phyloP scores from a whole-genome alignment of 257 asterid species.

The Ballota nigra region DNA sequence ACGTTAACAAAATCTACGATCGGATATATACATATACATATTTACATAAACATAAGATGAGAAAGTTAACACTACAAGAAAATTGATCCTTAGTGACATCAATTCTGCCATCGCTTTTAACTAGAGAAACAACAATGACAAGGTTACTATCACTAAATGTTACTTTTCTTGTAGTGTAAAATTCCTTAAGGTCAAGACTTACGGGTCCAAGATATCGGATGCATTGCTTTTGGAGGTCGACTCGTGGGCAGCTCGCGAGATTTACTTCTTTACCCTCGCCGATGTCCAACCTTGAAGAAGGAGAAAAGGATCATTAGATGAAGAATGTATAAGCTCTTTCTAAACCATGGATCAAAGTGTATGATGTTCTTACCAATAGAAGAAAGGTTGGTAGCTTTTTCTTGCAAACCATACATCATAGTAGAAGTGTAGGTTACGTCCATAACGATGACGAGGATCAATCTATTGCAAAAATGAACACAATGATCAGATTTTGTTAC shows the following conservation, averaged over 20 bases:
- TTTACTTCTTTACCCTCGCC: conserved; percentile 71
- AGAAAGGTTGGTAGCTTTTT: conserved; percentile 70
- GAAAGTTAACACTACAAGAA: too few relatives aligned
- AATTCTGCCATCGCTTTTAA: too few relatives aligned
- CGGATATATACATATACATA: neutral
- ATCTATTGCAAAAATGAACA: conserved; percentile 35
- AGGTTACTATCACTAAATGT: too few relatives aligned
- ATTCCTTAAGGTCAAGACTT: conserved; percentile 27
- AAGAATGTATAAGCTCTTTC: neutral
- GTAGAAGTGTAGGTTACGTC: conserved; percentile 67
- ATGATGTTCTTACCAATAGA: conserved; percentile 50
- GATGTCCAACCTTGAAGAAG: conserved; percentile 58
- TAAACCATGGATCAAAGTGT: neutral
- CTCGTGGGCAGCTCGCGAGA: conserved; percentile 49
- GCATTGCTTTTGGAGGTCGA: conserved; percentile 55
- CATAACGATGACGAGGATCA: conserved; percentile 83
- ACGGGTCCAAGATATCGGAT: conserved; percentile 68
- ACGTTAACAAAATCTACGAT: too few relatives aligned
- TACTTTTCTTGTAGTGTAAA: too few relatives aligned
- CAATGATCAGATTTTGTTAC: neutral
- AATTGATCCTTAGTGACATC: too few relatives aligned
- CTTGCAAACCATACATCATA: conserved; percentile 57
- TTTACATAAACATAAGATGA: too few relatives aligned
- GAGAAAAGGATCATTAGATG: neutral
- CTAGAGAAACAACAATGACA: too few relatives aligned